phyloP scores from a whole-genome alignment of 768 basidiomycete genomes.

The Suillus weaverae region DNA sequence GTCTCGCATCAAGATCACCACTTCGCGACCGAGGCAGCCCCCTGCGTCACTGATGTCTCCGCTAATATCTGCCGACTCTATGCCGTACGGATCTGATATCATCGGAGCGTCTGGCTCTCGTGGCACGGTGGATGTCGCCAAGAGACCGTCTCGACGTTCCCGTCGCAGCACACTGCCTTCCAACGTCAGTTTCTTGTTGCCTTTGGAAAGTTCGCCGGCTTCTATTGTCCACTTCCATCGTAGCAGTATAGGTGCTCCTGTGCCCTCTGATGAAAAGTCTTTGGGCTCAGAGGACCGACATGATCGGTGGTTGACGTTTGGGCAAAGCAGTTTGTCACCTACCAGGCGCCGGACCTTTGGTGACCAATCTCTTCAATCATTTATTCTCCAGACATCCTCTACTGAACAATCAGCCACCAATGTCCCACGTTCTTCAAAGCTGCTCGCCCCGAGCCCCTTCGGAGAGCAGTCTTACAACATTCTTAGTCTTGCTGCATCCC shows the following conservation, averaged over 20 bases:
- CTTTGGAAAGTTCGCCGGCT: conserved; percentile 4
- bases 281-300: not conserved
- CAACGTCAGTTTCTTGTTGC: conserved; percentile 4
- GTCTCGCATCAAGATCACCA: conserved; percentile 10
- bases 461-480: not conserved
- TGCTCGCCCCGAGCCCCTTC: not conserved
- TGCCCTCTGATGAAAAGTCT: not conserved
- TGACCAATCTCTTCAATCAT: conserved; percentile 7
- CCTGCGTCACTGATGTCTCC: not conserved
- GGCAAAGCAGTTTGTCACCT: conserved; percentile 10
- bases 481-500: not conserved
- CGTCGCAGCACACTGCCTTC: conserved; percentile 1
- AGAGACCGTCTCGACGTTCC: not conserved
- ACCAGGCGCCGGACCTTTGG: conserved; percentile 10
- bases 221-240: not conserved
- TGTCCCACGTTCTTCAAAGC: not conserved
- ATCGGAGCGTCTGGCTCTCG: conserved; percentile 13
- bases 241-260: not conserved
- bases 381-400: not conserved
- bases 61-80: conserved; percentile 9
- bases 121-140: conserved; percentile 2
- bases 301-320: conserved; percentile 11
- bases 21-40: conserved; percentile 8
- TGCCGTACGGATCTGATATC: conserved; percentile 32
- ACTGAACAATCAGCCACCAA: not conserved